These are phyloP conservation scores for Betula pendula DNA, from an alignment of 306 rosid species.

Conservation along the genomic window DNA sequence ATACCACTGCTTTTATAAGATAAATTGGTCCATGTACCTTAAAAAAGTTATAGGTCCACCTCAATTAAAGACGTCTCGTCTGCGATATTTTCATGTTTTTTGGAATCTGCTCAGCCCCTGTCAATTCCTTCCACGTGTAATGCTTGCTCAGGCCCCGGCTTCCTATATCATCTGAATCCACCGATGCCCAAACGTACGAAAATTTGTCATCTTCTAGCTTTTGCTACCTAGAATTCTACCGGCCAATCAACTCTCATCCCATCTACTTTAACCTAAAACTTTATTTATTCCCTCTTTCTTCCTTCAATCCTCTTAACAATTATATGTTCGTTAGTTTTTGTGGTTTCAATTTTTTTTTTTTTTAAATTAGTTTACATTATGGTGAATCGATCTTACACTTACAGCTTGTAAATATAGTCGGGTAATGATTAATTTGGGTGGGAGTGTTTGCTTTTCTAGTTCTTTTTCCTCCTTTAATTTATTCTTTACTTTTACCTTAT, in stretches of 20 bases:
- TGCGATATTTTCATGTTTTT: not conserved
- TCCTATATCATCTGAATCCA: too few relatives aligned
- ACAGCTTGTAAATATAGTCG: too few relatives aligned
- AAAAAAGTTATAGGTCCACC: not conserved
- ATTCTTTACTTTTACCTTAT: constrained; percentile 8
- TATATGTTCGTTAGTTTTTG: too few relatives aligned
- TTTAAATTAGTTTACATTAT: too few relatives aligned
- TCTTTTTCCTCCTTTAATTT: not conserved
- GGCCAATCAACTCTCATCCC: not conserved
- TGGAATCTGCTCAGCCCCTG: not conserved
- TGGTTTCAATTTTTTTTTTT: too few relatives aligned
- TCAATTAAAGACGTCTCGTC: constrained; percentile 4
- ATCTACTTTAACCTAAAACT: not conserved
- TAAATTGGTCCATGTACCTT: not conserved
- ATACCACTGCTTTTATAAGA: too few relatives aligned
- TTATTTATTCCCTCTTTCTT: not conserved
- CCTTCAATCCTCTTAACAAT: too few relatives aligned
- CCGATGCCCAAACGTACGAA: not conserved
- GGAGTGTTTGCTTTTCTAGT: not conserved
- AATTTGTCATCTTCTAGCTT: not conserved
- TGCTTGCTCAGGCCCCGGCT: not conserved
- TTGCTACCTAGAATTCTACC: too few relatives aligned
- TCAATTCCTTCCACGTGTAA: not conserved
- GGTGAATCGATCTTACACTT: too few relatives aligned
- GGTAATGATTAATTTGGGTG: not conserved